These are phyloP conservation scores for Murraya paniculata DNA, from an alignment of 345 rosid genomes.

Conservation along the genomic window DNA sequence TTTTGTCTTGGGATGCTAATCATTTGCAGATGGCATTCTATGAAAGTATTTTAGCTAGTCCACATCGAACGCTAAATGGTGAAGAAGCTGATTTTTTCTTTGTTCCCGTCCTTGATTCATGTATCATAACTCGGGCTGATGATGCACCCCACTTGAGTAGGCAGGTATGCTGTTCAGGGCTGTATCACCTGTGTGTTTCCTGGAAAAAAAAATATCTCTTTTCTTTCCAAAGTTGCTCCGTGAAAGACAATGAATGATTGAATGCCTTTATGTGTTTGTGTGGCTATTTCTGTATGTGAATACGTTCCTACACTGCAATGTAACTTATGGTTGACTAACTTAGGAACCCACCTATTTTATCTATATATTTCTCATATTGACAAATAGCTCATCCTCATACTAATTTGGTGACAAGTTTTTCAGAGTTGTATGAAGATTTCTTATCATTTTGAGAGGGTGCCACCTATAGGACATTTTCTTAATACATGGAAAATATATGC, in stretches of 20 bases:
- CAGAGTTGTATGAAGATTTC: background rate
- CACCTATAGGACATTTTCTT: background rate
- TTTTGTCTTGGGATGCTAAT: constrained; percentile 4
- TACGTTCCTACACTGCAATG: background rate
- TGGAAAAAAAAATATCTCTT: background rate
- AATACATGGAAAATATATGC: background rate
- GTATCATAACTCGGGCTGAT: constrained; percentile 88
- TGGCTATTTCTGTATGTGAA: background rate
- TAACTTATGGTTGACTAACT: background rate
- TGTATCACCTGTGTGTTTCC: background rate
- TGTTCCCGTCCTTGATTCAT: constrained; percentile 96
- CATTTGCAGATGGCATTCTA: constrained; percentile 79
- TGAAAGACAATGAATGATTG: background rate
- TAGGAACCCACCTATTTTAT: background rate
- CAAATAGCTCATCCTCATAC: background rate
- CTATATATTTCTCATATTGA: background rate
- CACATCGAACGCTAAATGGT: constrained; percentile 80
- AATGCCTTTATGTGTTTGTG: background rate
- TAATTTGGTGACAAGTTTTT: background rate
- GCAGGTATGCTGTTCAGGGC: constrained; percentile 46
- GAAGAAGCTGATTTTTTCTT: constrained; percentile 97
- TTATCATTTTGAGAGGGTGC: background rate
- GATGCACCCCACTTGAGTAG: constrained; percentile 85
- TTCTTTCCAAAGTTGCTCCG: background rate
- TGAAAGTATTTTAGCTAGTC: constrained; percentile 84